A percentile compares a stretch with the other conserved stretches of the same genome.
Conservation (phyloP, 179 eudicot genomes). For the Patellifolia procumbens region DNA sequence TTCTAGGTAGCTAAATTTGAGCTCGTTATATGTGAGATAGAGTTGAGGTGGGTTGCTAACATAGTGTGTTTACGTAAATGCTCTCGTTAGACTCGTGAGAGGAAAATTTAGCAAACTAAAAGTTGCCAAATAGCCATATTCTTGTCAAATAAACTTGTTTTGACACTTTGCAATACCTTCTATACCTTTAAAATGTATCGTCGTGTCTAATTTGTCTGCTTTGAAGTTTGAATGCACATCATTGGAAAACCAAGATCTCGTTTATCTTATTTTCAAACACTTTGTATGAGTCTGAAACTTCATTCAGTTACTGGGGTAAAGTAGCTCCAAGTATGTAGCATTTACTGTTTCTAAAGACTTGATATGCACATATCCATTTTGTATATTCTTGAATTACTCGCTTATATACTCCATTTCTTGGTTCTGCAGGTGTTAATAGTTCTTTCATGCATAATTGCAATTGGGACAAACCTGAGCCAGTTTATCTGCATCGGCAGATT, state of each 20-base stretch:
- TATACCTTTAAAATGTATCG: neutral
- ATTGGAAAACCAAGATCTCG: neutral
- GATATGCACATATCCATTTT: too few relatives aligned
- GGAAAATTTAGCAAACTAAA: too few relatives aligned
- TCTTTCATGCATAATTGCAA: conserved; percentile 42
- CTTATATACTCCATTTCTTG: neutral
- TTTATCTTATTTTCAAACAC: neutral
- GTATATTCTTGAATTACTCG: neutral
- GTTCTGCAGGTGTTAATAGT: conserved; percentile 34
- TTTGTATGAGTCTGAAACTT: neutral
- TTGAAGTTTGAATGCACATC: neutral
- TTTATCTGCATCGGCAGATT: conserved; percentile 48
- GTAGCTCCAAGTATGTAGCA: neutral
- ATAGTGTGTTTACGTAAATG: too few relatives aligned
- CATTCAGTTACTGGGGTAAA: neutral
- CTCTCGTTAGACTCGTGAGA: too few relatives aligned
- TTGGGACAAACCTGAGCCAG: conserved; percentile 48
- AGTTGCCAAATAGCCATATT: too few relatives aligned
- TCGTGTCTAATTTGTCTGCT: neutral
- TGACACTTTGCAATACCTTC: neutral
- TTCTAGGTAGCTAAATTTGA: neutral
- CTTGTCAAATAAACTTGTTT: too few relatives aligned
- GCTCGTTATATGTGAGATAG: neutral
- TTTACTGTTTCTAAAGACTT: too few relatives aligned
- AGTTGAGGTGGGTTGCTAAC: too few relatives aligned